Conservation (phyloP, 306 rosid genomes). For the Sesbania bispinosa region DNA sequence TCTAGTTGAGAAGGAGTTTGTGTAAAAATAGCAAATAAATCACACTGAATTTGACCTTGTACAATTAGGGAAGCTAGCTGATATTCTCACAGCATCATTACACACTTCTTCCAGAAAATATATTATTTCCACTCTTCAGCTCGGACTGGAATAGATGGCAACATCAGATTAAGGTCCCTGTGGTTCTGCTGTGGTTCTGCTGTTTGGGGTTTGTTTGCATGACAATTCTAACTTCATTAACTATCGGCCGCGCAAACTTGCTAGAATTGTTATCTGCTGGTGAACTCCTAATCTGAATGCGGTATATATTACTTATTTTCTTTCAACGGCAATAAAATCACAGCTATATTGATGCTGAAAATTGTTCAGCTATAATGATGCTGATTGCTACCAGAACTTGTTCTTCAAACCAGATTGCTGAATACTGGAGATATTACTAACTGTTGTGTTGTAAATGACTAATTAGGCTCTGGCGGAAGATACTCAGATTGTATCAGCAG, state of each 20-base stretch:
- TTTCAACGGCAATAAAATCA: not conserved
- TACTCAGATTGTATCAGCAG: conserved; percentile 12
- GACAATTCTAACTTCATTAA: not conserved
- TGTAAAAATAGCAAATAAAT: conserved; percentile 30
- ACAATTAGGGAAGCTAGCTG: conserved; percentile 19
- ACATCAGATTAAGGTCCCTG: too few species aligned
- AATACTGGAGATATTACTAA: conserved; percentile 12
- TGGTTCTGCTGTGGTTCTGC: too few species aligned
- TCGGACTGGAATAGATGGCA: too few species aligned
- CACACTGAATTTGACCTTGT: conserved; percentile 24
- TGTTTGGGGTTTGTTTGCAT: not conserved
- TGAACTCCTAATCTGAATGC: not conserved
- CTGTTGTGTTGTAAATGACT: conserved; percentile 24
- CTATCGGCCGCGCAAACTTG: not conserved
- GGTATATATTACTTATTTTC: not conserved
- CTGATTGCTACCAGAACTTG: not conserved
- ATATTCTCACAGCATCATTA: not conserved
- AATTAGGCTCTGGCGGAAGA: conserved; percentile 7
- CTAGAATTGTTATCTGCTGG: not conserved
- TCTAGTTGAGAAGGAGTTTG: conserved; percentile 68
- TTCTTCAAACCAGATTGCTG: conserved; percentile 13
- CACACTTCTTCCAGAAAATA: too few species aligned
- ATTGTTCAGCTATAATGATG: not conserved
- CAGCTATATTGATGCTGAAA: not conserved
- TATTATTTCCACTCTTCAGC: too few species aligned